A percentile compares a stretch with the other conserved stretches of the same genome.
These are phyloP conservation scores for Metarhizium album DNA, from an alignment of 2,329 filamentous ascomycete genomes.

Conservation along the genomic window DNA sequence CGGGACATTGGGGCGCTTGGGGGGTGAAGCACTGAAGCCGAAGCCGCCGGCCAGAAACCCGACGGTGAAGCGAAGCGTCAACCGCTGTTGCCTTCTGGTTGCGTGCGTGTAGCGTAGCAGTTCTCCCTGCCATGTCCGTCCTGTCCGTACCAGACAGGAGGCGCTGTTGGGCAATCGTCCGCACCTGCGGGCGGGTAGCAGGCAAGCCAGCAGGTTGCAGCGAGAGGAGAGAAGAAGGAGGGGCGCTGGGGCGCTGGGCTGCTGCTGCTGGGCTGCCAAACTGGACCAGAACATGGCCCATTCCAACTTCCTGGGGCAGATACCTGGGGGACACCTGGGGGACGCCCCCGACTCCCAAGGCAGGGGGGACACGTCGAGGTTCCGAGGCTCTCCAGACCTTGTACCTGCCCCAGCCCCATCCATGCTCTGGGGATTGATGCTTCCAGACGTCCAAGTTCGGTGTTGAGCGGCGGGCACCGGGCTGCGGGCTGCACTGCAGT, in stretches of 20 bases:
- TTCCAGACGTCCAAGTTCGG: background rate
- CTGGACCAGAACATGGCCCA: too few species aligned
- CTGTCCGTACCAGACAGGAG: too few species aligned
- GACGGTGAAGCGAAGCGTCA: too few species aligned
- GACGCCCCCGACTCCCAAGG: background rate
- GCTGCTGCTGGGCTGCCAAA: too few species aligned
- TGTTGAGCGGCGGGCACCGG: background rate
- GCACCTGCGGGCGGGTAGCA: too few species aligned
- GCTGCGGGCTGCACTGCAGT: too few species aligned
- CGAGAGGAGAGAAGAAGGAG: too few species aligned
- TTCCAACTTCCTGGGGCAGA: too few species aligned
- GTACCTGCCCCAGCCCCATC: background rate
- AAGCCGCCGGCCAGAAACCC: background rate
- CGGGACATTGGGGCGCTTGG: background rate
- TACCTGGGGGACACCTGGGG: background rate
- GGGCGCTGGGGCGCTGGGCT: too few species aligned
- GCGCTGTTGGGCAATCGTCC: background rate
- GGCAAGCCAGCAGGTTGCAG: background rate
- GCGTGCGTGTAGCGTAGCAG: too few species aligned
- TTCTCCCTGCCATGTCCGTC: too few species aligned
- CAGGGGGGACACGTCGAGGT: background rate
- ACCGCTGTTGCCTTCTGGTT: too few species aligned
- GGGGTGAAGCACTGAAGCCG: background rate
- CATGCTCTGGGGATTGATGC: background rate
- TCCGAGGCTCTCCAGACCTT: background rate